phyloP scores from a whole-genome alignment of 257 asterid species.

The Fraxinus quadrangulata region DNA sequence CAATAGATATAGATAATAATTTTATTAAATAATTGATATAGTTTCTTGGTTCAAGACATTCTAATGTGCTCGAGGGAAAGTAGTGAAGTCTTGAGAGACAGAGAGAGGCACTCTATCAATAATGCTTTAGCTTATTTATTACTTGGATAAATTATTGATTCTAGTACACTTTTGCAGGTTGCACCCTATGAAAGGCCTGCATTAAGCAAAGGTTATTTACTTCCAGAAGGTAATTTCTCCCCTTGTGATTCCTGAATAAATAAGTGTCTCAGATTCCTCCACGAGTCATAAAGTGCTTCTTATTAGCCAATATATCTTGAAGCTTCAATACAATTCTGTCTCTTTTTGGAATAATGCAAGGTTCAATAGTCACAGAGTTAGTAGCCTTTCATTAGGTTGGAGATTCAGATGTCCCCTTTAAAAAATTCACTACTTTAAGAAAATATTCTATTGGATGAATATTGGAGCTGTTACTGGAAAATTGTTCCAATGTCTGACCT shows the following conservation, averaged over 20 bases:
- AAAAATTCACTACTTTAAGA: background rate
- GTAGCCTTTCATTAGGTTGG: background rate
- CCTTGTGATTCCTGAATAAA: background rate
- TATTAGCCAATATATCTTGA: background rate
- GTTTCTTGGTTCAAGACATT: background rate
- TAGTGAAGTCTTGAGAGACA: background rate
- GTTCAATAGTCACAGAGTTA: background rate
- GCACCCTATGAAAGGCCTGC: constrained; percentile 97
- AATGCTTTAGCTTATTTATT: background rate
- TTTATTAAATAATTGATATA: background rate
- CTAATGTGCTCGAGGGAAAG: background rate
- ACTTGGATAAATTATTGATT: constrained; percentile 16
- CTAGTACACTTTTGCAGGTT: constrained; percentile 49
- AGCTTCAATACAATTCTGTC: background rate
- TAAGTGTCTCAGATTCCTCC: background rate
- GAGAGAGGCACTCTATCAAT: background rate
- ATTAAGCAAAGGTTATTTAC: constrained; percentile 83
- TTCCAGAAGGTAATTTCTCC: constrained; percentile 73
- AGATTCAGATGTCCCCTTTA: background rate
- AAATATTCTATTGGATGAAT: background rate
- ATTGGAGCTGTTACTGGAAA: background rate
- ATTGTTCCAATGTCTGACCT: background rate
- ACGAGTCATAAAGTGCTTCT: background rate
- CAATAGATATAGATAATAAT: background rate
- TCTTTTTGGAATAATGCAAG: background rate